Base-by-base conservation (phyloP, 768 basidiomycete species). In the Boletus sp. region DNA sequence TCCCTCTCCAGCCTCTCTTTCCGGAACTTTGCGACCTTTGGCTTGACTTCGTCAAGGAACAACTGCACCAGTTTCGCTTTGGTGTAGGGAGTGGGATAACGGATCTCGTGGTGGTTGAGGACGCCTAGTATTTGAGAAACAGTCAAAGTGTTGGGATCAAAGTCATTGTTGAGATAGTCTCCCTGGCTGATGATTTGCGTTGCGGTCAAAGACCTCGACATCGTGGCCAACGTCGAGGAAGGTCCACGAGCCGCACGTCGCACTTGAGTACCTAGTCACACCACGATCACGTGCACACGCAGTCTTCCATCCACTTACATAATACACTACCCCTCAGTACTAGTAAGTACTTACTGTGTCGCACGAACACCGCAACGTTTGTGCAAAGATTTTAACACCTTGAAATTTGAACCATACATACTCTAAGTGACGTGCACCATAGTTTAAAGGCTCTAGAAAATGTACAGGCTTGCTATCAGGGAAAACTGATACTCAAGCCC, bases 71-170 rank as follows among this genome's bases (percentile, higher is more conserved):
- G 80, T 67, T 86, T 90, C 4, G 86, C 75, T 67, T 94, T 94
- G 44, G 86, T 86, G 70, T 89, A 85, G 2, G 86, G 86, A 7
- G 83, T 79, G 8, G 90, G 87, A 71, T 85, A 90, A 44, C 77
- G 79, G 67, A 92, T 75, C 61, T 87, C 85, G 72, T 94, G 92
- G 67, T 84, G 87, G 41, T 83, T 82, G 54, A 94, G 78, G 33
- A 94, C 76, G 45, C 90, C 91, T 11, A 90, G 79, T 6, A 94
- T 77, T 66, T 93, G 90, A n/a, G 90, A 81, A 29, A 93, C 83
- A 1, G 91, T 94, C 52, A 94, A 80, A 2, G 80, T 73, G 2
- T 80, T 59, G 17, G 92, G 85, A 62, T 94, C 85, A 54, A 92
- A 94, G 66, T 87, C 84, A 10, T 83, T 81, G 58, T 90, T 80